Conservation (phyloP, 2,329 filamentous ascomycete genomes). For the Colletotrichum sp. region DNA sequence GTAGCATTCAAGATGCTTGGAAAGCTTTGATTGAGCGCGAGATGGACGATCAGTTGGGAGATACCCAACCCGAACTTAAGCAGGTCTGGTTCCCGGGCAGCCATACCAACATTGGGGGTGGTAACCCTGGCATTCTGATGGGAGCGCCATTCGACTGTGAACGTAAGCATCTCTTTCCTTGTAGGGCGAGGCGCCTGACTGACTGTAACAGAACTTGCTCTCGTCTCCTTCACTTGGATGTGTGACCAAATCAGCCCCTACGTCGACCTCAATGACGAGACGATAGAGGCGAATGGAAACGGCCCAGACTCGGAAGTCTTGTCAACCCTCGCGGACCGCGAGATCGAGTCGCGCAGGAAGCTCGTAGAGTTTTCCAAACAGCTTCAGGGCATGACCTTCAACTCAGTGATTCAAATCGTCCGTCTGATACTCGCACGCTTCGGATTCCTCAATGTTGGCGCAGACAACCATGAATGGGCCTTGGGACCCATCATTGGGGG, state of each 20-base stretch:
- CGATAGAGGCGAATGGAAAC: neutral
- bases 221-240: slow-evolving; percentile 22
- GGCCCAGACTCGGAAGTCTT: no score
- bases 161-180: neutral
- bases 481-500: neutral
- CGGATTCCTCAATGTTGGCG: neutral
- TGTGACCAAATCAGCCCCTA: neutral
- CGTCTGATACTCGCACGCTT: neutral
- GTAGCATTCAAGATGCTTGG: no score
- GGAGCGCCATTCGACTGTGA: neutral
- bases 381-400: neutral
- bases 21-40: no score
- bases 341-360: neutral
- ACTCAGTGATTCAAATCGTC: neutral
- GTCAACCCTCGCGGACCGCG: neutral
- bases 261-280: neutral
- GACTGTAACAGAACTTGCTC: slow-evolving; percentile 9
- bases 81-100: no score
- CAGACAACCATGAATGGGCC: slow-evolving; percentile 2
- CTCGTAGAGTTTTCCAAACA: neutral
- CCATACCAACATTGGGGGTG: no score
- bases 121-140: neutral
- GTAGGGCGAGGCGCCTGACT: neutral
- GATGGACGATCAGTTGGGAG: no score
- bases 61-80: no score